Evolutionary conservation across 768 basidiomycete species (phyloP).

Genomic region (Kwoniella newhampshirensis): DNA sequence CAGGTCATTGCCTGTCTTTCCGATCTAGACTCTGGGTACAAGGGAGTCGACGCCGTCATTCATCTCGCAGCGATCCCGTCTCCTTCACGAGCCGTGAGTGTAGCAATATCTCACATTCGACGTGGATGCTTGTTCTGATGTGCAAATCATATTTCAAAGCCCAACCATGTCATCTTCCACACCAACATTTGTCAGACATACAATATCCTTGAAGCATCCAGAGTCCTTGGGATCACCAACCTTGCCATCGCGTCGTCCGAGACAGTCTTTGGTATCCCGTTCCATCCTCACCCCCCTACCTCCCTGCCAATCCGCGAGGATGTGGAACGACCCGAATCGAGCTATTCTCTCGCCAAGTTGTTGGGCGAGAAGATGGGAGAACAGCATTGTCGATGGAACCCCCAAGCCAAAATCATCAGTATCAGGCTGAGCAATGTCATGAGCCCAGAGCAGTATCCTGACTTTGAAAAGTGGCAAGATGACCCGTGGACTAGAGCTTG

Average conservation of each 20-base stretch:
- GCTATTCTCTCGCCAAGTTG: conserved; percentile 49
- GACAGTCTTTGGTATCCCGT: conserved; percentile 50
- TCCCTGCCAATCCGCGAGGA: conserved; percentile 39
- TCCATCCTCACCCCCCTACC: conserved; percentile 35
- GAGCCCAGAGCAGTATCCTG: conserved; percentile 43
- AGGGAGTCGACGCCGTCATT: conserved; percentile 45
- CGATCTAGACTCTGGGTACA: conserved; percentile 35
- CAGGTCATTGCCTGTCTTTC: conserved; percentile 40
- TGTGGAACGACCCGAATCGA: conserved; percentile 34
- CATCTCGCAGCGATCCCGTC: conserved; percentile 49
- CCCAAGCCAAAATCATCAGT: conserved; percentile 44
- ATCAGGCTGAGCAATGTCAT: conserved; percentile 51
- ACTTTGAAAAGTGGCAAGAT: conserved; percentile 46
- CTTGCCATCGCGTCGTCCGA: conserved; percentile 47
- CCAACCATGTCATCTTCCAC: conserved; percentile 48
- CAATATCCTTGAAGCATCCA: conserved; percentile 50
- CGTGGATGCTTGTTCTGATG: background rate
- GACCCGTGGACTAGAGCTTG: conserved; percentile 42
- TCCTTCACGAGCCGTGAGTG: conserved; percentile 34
- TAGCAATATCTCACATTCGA: conserved; percentile 6
- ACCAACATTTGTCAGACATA: conserved; percentile 49
- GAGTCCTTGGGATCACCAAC: conserved; percentile 44
- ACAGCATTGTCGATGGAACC: conserved; percentile 42
- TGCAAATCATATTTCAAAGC: conserved; percentile 26
- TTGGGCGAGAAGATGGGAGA: conserved; percentile 48